Evolutionary conservation across 306 rosid genomes (phyloP).

Genomic region (Erythrophleum fordii): DNA sequence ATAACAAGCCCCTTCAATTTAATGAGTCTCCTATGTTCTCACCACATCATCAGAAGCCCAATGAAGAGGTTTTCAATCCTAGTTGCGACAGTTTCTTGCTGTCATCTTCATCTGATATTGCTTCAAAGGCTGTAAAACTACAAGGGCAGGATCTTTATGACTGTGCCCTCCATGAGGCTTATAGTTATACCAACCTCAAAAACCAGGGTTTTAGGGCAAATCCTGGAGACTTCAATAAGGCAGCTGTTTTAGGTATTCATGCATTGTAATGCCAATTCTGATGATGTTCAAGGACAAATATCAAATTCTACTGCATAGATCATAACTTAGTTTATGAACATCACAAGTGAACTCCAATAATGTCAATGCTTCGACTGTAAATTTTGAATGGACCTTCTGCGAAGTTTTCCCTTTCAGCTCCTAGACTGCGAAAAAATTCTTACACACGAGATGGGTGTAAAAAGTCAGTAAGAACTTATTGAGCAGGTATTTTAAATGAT

Average conservation of each 20-base stretch:
- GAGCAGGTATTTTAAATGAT: too few relatives aligned
- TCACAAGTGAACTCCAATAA: conserved; percentile 34
- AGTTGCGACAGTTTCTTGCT: conserved; percentile 49
- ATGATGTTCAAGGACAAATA: conserved; percentile 34
- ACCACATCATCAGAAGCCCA: conserved; percentile 44
- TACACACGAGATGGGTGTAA: not conserved
- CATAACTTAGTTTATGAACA: conserved; percentile 42
- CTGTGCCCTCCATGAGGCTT: conserved; percentile 60
- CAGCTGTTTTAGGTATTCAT: conserved; percentile 43
- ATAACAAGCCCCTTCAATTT: conserved; percentile 39
- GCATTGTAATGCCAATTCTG: conserved; percentile 41
- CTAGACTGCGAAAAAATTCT: not conserved
- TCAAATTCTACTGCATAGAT: conserved; percentile 20
- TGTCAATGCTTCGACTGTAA: conserved; percentile 39
- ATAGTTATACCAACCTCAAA: conserved; percentile 40
- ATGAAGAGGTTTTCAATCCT: conserved; percentile 39
- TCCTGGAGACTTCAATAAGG: conserved; percentile 57
- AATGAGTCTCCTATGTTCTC: conserved; percentile 49
- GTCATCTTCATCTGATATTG: conserved; percentile 54
- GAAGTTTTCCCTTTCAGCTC: not conserved
- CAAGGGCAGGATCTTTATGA: conserved; percentile 51
- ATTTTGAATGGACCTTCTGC: conserved; percentile 23
- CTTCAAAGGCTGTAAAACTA: conserved; percentile 47
- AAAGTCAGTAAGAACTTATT: not conserved
- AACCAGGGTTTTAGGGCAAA: conserved; percentile 49